Evolutionary conservation across 179 eudicot genomes (phyloP).

Genomic region (Spinacia oleracea): DNA sequence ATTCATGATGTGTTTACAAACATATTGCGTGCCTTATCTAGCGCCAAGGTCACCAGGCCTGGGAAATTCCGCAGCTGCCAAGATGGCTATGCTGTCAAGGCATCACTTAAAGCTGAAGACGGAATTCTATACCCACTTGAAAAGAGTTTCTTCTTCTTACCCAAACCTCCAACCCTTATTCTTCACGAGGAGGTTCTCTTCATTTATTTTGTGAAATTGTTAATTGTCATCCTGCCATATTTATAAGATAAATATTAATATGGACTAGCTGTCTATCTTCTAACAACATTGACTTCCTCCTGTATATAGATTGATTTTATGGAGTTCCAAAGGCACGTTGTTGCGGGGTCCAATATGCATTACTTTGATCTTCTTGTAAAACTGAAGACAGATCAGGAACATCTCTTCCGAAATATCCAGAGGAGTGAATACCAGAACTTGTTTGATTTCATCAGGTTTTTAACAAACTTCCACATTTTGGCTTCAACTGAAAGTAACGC

Average conservation of each 20-base stretch:
- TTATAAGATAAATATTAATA: not conserved
- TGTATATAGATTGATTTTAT: conserved; percentile 74
- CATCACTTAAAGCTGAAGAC: conserved; percentile 97
- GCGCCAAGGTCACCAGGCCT: conserved; percentile 91
- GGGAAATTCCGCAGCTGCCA: conserved; percentile 95
- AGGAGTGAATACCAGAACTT: conserved; percentile 86
- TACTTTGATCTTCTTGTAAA: conserved; percentile 90
- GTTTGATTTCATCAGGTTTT: conserved; percentile 79
- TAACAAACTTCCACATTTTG: conserved; percentile 8
- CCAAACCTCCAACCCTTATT: conserved; percentile 97
- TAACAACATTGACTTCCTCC: not conserved
- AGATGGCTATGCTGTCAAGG: conserved; percentile 93
- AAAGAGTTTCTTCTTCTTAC: conserved; percentile 95
- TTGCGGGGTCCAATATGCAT: conserved; percentile 96
- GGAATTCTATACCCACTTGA: conserved; percentile 95
- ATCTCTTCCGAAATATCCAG: conserved; percentile 94
- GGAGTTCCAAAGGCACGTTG: conserved; percentile 96
- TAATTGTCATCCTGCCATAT: not conserved
- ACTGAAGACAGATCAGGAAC: conserved; percentile 90
- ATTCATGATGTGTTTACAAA: conserved; percentile 90
- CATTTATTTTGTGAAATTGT: not conserved
- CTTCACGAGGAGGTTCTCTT: conserved; percentile 81
- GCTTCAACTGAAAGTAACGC: not conserved
- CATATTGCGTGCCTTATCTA: conserved; percentile 86
- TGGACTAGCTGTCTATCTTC: not conserved